phyloP scores from a whole-genome alignment of 2,329 filamentous ascomycete species.

The Fusarium napiforme region DNA sequence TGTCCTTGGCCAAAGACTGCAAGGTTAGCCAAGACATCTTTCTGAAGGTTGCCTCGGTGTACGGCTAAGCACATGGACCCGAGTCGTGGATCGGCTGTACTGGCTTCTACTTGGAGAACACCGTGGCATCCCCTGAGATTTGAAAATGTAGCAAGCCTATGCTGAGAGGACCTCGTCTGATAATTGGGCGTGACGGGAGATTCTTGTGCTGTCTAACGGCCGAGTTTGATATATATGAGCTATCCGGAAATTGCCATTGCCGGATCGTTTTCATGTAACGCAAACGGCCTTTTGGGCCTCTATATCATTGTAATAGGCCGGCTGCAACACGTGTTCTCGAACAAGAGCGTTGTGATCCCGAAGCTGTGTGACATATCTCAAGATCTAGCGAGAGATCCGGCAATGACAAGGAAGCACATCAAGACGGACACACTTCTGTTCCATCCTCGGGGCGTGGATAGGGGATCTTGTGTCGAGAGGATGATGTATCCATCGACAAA shows the following conservation, averaged over 20 bases:
- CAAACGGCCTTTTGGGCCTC: constrained; percentile 33
- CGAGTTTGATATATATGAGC: constrained; percentile 10
- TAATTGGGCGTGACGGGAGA: background rate
- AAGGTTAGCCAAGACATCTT: background rate
- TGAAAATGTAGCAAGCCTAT: background rate
- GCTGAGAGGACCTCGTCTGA: background rate
- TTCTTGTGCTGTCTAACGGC: constrained; percentile 11
- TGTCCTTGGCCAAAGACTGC: background rate
- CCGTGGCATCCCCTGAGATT: background rate
- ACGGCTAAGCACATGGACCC: background rate
- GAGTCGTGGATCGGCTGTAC: background rate
- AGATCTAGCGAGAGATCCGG: constrained; percentile 37
- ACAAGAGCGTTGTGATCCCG: constrained; percentile 19
- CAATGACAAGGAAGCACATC: background rate
- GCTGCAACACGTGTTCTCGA: constrained; percentile 22
- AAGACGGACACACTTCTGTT: background rate
- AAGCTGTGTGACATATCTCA: constrained; percentile 26
- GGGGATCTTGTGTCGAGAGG: background rate
- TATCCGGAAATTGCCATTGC: constrained; percentile 25
- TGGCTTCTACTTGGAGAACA: background rate
- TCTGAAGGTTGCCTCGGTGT: background rate
- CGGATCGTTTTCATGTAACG: constrained; percentile 23
- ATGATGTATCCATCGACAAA: background rate
- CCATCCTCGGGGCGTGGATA: constrained; percentile 1
- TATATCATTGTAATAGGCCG: constrained; percentile 14